Evolutionary conservation across 805 yeast species (phyloP).

Genomic region (Wickerhamomyces subpelliculosus): DNA sequence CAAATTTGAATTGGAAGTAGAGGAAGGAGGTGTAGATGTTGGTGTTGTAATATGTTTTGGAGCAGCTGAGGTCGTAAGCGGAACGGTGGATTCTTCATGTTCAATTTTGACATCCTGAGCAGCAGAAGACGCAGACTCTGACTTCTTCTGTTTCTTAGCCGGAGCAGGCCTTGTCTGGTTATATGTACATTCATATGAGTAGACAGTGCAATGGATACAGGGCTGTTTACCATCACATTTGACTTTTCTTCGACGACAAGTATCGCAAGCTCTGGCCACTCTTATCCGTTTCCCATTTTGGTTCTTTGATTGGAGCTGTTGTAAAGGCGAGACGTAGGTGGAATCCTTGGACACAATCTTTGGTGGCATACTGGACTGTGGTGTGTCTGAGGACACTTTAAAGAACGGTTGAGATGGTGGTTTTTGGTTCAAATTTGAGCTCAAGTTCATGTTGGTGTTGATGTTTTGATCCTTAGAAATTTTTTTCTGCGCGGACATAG

Average conservation of each 20-base stretch:
- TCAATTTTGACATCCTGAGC: not conserved
- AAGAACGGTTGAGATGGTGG: no score
- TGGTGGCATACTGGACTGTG: conserved; percentile 16
- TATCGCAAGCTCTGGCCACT: conserved; percentile 70
- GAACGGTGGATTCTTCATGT: not conserved
- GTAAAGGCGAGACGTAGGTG: conserved; percentile 17
- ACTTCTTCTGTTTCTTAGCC: conserved; percentile 10
- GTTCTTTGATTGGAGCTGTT: conserved; percentile 13
- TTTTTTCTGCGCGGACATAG: no score
- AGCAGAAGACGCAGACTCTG: not conserved
- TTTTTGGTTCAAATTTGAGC: no score
- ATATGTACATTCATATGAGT: conserved; percentile 75
- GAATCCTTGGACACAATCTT: conserved; percentile 19
- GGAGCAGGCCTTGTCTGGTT: conserved; percentile 53
- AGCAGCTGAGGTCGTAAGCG: not conserved
- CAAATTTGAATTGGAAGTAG: not conserved
- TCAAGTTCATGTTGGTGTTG: no score
- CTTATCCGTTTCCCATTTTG: conserved; percentile 43
- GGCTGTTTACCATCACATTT: conserved; percentile 78
- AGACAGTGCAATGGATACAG: conserved; percentile 75
- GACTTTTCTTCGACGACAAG: conserved; percentile 68
- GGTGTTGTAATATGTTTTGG: not conserved
- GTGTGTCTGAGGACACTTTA: not conserved
- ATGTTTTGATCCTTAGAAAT: no score
- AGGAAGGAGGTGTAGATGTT: not conserved